Percentiles rank a stretch among this genome's conserved stretches.
Evolutionary conservation across 805 yeast species (phyloP).

Genomic region (Komagataella pseudopastoris): DNA sequence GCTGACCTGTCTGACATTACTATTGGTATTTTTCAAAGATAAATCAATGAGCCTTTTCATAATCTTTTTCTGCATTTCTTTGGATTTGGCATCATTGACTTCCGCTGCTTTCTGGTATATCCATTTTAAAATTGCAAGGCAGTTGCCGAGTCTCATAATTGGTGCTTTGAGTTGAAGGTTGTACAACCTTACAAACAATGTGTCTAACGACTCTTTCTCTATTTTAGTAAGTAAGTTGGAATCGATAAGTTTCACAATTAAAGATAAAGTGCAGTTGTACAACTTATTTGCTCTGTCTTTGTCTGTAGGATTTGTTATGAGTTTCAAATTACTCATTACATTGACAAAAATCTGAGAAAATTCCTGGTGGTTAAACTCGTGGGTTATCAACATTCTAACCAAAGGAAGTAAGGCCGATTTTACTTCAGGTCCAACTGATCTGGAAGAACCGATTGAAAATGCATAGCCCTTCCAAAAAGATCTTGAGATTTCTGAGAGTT

Average conservation of each 20-base stretch:
- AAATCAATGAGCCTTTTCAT: neutral
- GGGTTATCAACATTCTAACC: neutral
- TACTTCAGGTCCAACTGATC: neutral
- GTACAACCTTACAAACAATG: constrained; percentile 32
- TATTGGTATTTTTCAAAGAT: neutral
- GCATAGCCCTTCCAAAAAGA: constrained; percentile 44
- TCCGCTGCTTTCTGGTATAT: neutral
- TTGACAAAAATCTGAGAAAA: constrained; percentile 1
- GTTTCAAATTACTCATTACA: constrained; percentile 5
- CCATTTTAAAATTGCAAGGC: neutral
- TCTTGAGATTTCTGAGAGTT: constrained; percentile 7
- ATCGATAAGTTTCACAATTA: constrained; percentile 26
- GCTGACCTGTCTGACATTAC: neutral
- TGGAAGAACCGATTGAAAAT: constrained; percentile 39
- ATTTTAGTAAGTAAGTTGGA: constrained; percentile 19
- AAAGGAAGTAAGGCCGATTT: neutral
- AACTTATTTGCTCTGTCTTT: neutral
- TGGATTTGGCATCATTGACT: neutral
- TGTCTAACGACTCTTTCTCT: constrained; percentile 11
- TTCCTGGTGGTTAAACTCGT: constrained; percentile 6
- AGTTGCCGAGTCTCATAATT: constrained; percentile 16
- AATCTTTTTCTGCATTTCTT: neutral
- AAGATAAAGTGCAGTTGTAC: constrained; percentile 12
- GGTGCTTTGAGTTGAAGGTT: constrained; percentile 42
- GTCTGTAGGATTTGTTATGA: constrained; percentile 10